Evolutionary conservation across 2,329 filamentous ascomycete species (phyloP), one percentile per base, ranked within the genome.

Genomic region (Verticillium zaregamsianum): DNA sequence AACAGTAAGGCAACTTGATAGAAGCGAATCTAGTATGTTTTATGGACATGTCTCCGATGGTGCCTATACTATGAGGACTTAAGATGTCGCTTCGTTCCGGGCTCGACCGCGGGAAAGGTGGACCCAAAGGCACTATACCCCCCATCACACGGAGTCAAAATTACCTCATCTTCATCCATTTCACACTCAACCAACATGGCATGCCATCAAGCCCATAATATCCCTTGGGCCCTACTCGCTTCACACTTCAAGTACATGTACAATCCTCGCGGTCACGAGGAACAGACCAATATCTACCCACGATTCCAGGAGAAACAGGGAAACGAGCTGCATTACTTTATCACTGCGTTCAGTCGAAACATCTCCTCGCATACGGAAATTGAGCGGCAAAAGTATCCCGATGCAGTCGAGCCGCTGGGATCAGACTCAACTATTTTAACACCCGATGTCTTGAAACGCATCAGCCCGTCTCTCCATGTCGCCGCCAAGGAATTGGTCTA

Each of bases 191-290:
- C 6, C 45, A 59, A 20, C 39, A 67, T 67, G 65, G 60, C 65
- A 11, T 45, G 39, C 39, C 64, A 67, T 49, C 62, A 67, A 58
- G 59, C 62, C 25, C 66, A 66, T 40, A 57, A 62, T 15, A 61
- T 67, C 49, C 65, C 65, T 1, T 66, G 64, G 66, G 60, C 37
- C 0, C 25, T 58, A 3, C 60, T 67, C 14, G 60, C 61, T 2
- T 49, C 55, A 20, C 49, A 61, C 40, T 63, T 67, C 35, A 57
- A 28, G n/a, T 65, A 59, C 54, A 52, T n/a, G 52, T 31, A 37
- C 14, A 20, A 17, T 32, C 58, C 59, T 20, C 58, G 57, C 3
- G n/a, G 33, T 25, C 33, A 11, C 3, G 54, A 49, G 20, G 28
- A 5, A 28, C n/a, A 40, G 33, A 66, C 58, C 28, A 55, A 60